Evolutionary conservation across 768 basidiomycete species (phyloP), one percentile per base, ranked within the genome.

Genomic region (Royoungia palumana): DNA sequence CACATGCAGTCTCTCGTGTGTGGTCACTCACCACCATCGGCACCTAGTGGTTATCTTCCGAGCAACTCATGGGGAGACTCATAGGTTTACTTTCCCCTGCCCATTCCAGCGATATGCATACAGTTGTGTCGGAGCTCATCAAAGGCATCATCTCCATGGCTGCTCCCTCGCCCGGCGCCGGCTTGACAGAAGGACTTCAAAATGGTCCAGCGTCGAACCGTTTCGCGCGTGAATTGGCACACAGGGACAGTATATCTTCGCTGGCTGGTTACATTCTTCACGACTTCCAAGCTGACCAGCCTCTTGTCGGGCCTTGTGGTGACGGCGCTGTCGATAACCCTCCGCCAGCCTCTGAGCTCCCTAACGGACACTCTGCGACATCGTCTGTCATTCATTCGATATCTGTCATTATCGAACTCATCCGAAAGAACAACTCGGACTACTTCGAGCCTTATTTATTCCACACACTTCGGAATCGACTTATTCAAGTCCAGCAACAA

Each of bases 381-480:
- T 96, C 94, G 11, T 90, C 91, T 7, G 83, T 97, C 45, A 77
- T 88, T 22, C 83, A 93, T 54, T 85, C 90, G 11, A 88, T 94
- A 57, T 85, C 87, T 36, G 83, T 97, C 60, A 75, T 97, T 51
- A 87, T 94, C 55, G 95, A 98, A 65, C 78, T 96, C 35, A 96
- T 97, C 56, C 81, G 94, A 44, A 94, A 97, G 66, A 97, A 97
- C 69, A 97, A 98, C 66, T 95, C 94, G 34, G 95, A 99, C 66
- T 97, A 94, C 64, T 94, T 96, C 62, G 96, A 99, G 70, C 95
- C 94, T 5, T 95, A 94, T 66, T 77, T 97, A 12, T 97, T 96
- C 70, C 94, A 96, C 62, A 93, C 90, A 2, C 72, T 96, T 36
- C 83, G 94, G 41, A 94, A 94, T 63, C 81, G 92, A 39, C 77